Base-by-base conservation (phyloP, 257 asterid genomes). In the Solanum sejunctum region DNA sequence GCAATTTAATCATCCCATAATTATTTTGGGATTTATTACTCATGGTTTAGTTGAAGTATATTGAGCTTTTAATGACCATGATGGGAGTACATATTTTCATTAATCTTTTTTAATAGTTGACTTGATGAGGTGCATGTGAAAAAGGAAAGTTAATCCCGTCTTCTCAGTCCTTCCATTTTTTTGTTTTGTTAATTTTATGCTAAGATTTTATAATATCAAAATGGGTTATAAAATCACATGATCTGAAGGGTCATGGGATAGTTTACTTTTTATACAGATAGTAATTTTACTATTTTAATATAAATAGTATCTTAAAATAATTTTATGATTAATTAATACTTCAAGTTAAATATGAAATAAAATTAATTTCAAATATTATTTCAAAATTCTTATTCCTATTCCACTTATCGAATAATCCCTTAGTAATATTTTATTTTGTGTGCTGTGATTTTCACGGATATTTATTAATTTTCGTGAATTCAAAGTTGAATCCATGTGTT, bases 81-180 rank as follows among this genome's bases (percentile, higher is more conserved):
- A 43, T 71, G 32, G 56, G 32, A 43, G 80, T 41, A 28, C 15
- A 10, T 9, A 41, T 70, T 72, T 45, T 43, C 56, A 20, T 72
- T 12, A 43, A 41, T 12, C 1, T 43, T 43, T 2, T 72, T 18
- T 41, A 11, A n/a, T 49, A 84, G 90, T 89, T 91, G 89, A 91
- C 89, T 72, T 78, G 56, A 83, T 54, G 12, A 8, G 41, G 73
- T 17, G 47, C 89, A 85, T 89, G 89, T 83, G 87, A 84, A 43
- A 28, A 23, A n/a, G 82, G 67, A 36, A 61, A 83, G 45, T 79
- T 86, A 17, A 47, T 87, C 89, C 85, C 88, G 85, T 87, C 87
- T 83, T 20, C 85, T 49, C 84, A 60, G 2, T 9, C 64, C 13
- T 66, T 85, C 28, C 28, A 15, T 52, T 12, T 6, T 49, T 69